phyloP scores from a whole-genome alignment of 257 asterid genomes.

The Cinchona pubescens region DNA sequence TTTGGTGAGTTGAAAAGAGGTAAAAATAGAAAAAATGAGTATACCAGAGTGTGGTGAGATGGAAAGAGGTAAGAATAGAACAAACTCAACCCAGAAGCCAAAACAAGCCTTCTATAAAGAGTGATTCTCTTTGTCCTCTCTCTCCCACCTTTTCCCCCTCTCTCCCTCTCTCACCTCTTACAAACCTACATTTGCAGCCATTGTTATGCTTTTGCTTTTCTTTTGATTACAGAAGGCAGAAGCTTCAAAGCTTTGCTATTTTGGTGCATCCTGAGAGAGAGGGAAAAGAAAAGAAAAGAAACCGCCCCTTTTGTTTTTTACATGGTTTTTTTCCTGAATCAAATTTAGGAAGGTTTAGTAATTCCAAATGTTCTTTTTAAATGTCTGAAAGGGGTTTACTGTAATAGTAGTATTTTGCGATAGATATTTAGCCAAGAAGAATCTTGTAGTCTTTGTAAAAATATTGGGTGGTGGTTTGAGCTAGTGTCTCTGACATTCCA shows the following conservation, averaged over 20 bases:
- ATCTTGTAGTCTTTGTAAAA: slow-evolving; percentile 16
- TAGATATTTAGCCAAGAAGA: slow-evolving; percentile 1
- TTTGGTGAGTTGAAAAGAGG: slow-evolving; percentile 6
- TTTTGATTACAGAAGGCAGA: background rate
- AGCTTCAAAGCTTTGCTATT: background rate
- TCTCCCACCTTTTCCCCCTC: slow-evolving; percentile 24
- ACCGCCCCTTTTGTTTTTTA: background rate
- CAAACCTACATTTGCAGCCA: slow-evolving; percentile 8
- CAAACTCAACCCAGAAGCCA: slow-evolving; percentile 38
- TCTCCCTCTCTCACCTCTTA: slow-evolving; percentile 4
- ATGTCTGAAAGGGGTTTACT: slow-evolving; percentile 21
- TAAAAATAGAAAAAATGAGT: background rate
- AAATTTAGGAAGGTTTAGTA: slow-evolving; percentile 3
- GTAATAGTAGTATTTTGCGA: background rate
- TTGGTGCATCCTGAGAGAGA: background rate
- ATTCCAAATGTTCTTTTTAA: slow-evolving; percentile 16
- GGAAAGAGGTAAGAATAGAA: background rate
- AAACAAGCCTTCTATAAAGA: slow-evolving; percentile 49
- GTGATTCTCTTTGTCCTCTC: slow-evolving; percentile 40
- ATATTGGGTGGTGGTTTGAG: slow-evolving; percentile 30
- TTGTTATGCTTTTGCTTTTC: background rate
- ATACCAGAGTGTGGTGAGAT: no score
- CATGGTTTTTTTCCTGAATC: background rate
- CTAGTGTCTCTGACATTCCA: slow-evolving; percentile 66
- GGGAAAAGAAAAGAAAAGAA: background rate